Percentiles rank a stretch among this genome's conserved stretches.
These are phyloP conservation scores for Calophaca sinica DNA, from an alignment of 306 rosid genomes.

Conservation along the genomic window DNA sequence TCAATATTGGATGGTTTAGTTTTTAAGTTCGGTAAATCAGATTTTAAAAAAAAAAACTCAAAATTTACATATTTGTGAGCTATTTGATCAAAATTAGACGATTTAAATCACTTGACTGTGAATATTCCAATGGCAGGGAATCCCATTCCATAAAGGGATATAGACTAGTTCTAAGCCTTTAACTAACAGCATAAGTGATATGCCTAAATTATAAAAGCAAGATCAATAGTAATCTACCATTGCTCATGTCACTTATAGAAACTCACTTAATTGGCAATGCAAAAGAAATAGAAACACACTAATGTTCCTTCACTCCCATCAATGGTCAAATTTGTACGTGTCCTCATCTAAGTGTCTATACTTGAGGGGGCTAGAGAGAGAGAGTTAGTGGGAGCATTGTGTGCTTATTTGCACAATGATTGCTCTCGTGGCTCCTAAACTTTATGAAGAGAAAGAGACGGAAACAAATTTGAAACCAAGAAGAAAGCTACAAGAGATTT, in stretches of 20 bases:
- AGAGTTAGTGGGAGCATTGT: constrained; percentile 60
- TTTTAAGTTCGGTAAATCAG: no score
- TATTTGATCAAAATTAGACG: no score
- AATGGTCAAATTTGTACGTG: constrained; percentile 45
- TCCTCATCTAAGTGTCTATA: constrained; percentile 31
- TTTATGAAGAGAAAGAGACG: constrained; percentile 54
- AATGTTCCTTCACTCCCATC: constrained; percentile 25
- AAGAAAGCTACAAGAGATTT: constrained; percentile 52
- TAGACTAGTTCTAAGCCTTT: not conserved
- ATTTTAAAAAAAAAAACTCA: no score
- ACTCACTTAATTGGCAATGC: constrained; percentile 26
- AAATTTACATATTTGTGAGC: no score
- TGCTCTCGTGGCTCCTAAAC: constrained; percentile 86
- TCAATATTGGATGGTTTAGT: no score
- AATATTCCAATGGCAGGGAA: no score
- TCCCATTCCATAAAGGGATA: no score
- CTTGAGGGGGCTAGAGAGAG: constrained; percentile 40
- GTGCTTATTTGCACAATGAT: constrained; percentile 77
- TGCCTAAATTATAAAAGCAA: constrained; percentile 36
- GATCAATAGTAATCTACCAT: constrained; percentile 6
- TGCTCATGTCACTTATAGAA: constrained; percentile 37
- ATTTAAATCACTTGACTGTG: no score
- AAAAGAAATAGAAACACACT: constrained; percentile 34
- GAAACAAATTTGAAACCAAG: constrained; percentile 50
- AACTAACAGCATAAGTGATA: constrained; percentile 25